Evolutionary conservation across 2,329 filamentous ascomycete species (phyloP).

Genomic region (Nannizzia gypsea): DNA sequence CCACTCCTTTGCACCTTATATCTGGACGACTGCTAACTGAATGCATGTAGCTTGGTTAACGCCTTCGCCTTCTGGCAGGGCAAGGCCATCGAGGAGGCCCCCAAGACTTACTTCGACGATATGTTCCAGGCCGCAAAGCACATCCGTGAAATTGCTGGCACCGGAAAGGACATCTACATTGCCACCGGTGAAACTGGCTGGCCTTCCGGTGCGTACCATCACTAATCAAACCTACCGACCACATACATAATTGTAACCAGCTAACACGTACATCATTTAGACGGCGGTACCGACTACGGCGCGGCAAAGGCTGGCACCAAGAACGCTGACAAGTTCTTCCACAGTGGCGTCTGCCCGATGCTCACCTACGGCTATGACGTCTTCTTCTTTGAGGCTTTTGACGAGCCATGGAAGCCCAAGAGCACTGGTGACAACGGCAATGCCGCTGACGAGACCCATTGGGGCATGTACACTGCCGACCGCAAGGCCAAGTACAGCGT

Average conservation of each 20-base stretch:
- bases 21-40: neutral
- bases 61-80: slow-evolving; percentile 66
- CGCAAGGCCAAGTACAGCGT: slow-evolving; percentile 47
- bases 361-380: slow-evolving; percentile 55
- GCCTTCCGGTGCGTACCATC: slow-evolving; percentile 42
- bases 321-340: slow-evolving; percentile 50
- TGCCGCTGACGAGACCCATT: slow-evolving; percentile 52
- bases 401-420: slow-evolving; percentile 59
- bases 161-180: slow-evolving; percentile 46
- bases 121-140: slow-evolving; percentile 52
- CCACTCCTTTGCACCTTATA: no score
- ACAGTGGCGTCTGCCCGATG: slow-evolving; percentile 51
- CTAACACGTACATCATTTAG: slow-evolving; percentile 12
- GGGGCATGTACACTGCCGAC: slow-evolving; percentile 55
- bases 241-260: neutral
- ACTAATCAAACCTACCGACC: neutral
- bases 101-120: slow-evolving; percentile 54
- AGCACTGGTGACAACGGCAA: slow-evolving; percentile 52
- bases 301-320: slow-evolving; percentile 47
- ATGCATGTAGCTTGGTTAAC: slow-evolving; percentile 43
- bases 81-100: slow-evolving; percentile 45
- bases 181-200: slow-evolving; percentile 60
- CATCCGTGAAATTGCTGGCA: slow-evolving; percentile 48
- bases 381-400: slow-evolving; percentile 64
- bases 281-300: slow-evolving; percentile 50